Conservation (phyloP, 2,329 filamentous ascomycete species). For the Dissoconium aciculare region DNA sequence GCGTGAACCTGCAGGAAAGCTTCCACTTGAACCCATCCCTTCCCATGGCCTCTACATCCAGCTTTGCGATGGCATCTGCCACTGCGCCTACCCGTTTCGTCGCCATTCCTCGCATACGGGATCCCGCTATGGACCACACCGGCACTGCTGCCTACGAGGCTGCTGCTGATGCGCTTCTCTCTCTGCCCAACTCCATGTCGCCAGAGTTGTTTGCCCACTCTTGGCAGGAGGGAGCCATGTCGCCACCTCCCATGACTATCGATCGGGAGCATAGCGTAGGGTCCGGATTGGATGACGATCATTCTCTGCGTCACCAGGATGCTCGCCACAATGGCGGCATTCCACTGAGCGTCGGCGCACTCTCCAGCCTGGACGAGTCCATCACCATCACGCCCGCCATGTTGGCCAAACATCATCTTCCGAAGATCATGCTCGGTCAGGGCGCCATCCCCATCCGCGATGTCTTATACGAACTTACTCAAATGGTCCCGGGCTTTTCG, state of each 20-base stretch:
- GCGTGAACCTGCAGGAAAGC: conserved; percentile 21
- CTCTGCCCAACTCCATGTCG: conserved; percentile 90
- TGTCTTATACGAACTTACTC: conserved; percentile 87
- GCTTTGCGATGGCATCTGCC: conserved; percentile 22
- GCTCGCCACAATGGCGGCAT: conserved; percentile 14
- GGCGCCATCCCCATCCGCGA: conserved; percentile 88
- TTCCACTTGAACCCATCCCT: conserved; percentile 12
- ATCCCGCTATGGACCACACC: conserved; percentile 10
- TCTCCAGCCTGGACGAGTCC: conserved; percentile 50
- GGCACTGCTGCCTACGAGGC: conserved; percentile 19
- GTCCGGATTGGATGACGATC: conserved; percentile 7
- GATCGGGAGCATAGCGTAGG: conserved; percentile 57
- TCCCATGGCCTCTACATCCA: conserved; percentile 21
- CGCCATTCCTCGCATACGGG: conserved; percentile 18
- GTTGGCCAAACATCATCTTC: conserved; percentile 79
- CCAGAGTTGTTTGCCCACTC: conserved; percentile 72
- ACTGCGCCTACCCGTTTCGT: conserved; percentile 19
- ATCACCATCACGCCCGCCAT: conserved; percentile 73
- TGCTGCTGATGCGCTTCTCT: conserved; percentile 48
- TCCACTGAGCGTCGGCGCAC: conserved; percentile 35
- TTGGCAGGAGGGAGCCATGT: conserved; percentile 42
- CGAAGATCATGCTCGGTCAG: conserved; percentile 75
- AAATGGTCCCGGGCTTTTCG: conserved; percentile 82
- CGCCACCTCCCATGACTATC: conserved; percentile 38
- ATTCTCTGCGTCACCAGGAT: too few relatives aligned